Evolutionary conservation across 495 filamentous ascomycete genomes (phyloP).

Genomic region (Hamigera avellanea): DNA sequence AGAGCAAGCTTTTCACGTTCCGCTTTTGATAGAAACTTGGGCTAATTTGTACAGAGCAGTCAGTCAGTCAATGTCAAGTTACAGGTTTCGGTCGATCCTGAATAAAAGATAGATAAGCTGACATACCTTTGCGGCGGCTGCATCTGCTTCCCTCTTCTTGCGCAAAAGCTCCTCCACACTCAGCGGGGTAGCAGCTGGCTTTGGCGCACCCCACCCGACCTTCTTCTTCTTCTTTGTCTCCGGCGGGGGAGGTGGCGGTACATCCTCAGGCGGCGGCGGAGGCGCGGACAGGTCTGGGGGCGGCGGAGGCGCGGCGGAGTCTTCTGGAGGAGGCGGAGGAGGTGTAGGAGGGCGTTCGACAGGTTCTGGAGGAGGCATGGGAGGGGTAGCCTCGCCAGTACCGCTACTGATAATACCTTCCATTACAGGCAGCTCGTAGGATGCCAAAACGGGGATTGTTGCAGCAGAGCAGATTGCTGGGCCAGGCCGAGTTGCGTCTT

Average conservation of each 20-base stretch:
- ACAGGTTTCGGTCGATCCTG: too few relatives aligned
- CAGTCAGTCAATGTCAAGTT: slow-evolving; percentile 8
- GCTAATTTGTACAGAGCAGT: slow-evolving; percentile 38
- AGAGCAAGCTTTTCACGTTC: slow-evolving; percentile 77
- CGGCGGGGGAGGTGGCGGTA: slow-evolving; percentile 43
- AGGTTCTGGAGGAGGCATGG: slow-evolving; percentile 23
- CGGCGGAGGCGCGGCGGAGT: slow-evolving; percentile 30
- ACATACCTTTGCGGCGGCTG: slow-evolving; percentile 59
- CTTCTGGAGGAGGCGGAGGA: slow-evolving; percentile 47
- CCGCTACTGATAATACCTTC: slow-evolving; percentile 15
- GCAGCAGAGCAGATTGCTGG: not conserved
- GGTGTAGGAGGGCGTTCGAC: slow-evolving; percentile 28
- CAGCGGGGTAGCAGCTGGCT: slow-evolving; percentile 37
- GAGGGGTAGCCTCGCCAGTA: slow-evolving; percentile 8
- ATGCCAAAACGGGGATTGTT: too few relatives aligned
- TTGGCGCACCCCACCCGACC: slow-evolving; percentile 38
- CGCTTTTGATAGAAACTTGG: slow-evolving; percentile 85
- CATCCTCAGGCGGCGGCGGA: slow-evolving; percentile 46
- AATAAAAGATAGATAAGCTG: too few relatives aligned
- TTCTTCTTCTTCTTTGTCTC: slow-evolving; percentile 42
- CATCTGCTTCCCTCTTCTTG: slow-evolving; percentile 71
- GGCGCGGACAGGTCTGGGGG: slow-evolving; percentile 34
- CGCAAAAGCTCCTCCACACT: slow-evolving; percentile 68
- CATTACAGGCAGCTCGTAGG: not conserved
- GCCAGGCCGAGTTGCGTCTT: not conserved